Conservation (phyloP, 106 monocot species). For the Dioscorea dumetorum region DNA sequence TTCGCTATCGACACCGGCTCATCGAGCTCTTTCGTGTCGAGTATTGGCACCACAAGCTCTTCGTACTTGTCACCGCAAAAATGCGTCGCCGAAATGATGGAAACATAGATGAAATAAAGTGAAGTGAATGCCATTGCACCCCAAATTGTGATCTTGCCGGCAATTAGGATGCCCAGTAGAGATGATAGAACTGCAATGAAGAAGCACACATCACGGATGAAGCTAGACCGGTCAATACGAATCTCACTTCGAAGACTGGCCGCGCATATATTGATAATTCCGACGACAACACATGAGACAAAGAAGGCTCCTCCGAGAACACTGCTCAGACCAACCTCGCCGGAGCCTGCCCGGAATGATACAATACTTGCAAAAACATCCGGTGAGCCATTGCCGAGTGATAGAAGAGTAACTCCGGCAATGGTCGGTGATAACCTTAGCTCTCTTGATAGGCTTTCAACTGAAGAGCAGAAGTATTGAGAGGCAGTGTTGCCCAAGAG, state of each 20-base stretch:
- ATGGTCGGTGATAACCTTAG: conserved; percentile 57
- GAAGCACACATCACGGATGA: conserved; percentile 53
- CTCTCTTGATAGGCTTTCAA: conserved; percentile 43
- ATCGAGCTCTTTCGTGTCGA: conserved; percentile 11
- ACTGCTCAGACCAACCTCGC: conserved; percentile 48
- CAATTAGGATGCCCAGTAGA: conserved; percentile 31
- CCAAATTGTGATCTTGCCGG: conserved; percentile 30
- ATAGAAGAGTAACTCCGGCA: conserved; percentile 73
- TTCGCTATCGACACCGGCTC: not conserved
- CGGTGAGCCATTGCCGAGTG: conserved; percentile 72
- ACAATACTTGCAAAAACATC: conserved; percentile 73
- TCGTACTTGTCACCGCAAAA: conserved; percentile 26
- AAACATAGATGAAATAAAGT: conserved; percentile 43
- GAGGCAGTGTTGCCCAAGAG: conserved; percentile 66
- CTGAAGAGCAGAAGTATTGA: conserved; percentile 68
- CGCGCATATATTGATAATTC: conserved; percentile 31
- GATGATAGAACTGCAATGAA: conserved; percentile 27
- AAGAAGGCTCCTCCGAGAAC: conserved; percentile 53
- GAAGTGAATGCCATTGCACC: conserved; percentile 37
- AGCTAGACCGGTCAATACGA: conserved; percentile 31
- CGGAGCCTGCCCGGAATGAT: conserved; percentile 44
- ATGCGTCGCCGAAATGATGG: conserved; percentile 29
- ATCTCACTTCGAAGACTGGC: not conserved
- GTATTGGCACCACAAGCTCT: conserved; percentile 11
- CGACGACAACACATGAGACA: conserved; percentile 52